These are phyloP conservation scores for Zymoseptoria passerinii DNA, from an alignment of 2,329 filamentous ascomycete genomes.

Conservation along the genomic window DNA sequence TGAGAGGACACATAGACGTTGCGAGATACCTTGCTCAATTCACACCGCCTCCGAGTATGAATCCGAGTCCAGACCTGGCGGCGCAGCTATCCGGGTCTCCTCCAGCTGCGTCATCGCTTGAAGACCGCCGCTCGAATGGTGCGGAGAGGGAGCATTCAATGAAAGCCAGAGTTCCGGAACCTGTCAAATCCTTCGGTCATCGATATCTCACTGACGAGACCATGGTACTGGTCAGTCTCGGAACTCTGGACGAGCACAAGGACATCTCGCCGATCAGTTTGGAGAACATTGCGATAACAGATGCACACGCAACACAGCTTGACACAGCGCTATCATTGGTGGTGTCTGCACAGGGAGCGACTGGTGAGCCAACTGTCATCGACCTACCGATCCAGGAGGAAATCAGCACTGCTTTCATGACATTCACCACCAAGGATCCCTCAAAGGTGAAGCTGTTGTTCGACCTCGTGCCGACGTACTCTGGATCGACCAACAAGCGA, in stretches of 20 bases:
- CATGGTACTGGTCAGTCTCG: constrained; percentile 84
- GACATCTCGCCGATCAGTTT: constrained; percentile 69
- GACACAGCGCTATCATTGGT: constrained; percentile 91
- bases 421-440: constrained; percentile 72
- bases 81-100: constrained; percentile 20
- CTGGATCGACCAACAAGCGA: constrained; percentile 69
- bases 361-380: constrained; percentile 78
- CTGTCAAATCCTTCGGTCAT: constrained; percentile 92
- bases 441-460: constrained; percentile 83
- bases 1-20: constrained; percentile 80
- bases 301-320: constrained; percentile 85
- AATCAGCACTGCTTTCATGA: constrained; percentile 84
- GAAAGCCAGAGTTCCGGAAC: constrained; percentile 49
- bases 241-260: constrained; percentile 88
- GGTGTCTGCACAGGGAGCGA: constrained; percentile 74
- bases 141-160: constrained; percentile 30
- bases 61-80: constrained; percentile 23
- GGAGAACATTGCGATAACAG: constrained; percentile 76
- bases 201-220: constrained; percentile 84
- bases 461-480: constrained; percentile 91
- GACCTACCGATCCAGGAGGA: constrained; percentile 92
- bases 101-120: constrained; percentile 45
- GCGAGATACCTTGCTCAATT: constrained; percentile 59
- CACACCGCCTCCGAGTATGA: constrained; percentile 32
- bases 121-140: constrained; percentile 36